These are phyloP conservation scores for Mycena floridula DNA, from an alignment of 768 basidiomycete species.

Conservation along the genomic window DNA sequence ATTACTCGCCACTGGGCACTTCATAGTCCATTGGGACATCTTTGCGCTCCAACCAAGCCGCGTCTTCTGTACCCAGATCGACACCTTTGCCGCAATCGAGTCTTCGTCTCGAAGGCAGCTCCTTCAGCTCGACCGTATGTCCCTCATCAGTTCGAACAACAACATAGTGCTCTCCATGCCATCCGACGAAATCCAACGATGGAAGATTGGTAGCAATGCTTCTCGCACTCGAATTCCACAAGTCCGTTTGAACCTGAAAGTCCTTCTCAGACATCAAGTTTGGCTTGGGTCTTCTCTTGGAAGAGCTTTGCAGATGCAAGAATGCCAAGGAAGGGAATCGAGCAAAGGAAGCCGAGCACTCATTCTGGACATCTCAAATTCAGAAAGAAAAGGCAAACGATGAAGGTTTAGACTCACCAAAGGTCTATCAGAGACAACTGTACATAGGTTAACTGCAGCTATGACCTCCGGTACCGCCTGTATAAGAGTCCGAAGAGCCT, in stretches of 20 bases:
- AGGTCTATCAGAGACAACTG: constrained; percentile 41
- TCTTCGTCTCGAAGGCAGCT: constrained; percentile 49
- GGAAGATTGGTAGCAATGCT: constrained; percentile 44
- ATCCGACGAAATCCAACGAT: constrained; percentile 61
- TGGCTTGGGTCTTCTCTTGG: constrained; percentile 45
- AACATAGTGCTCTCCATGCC: constrained; percentile 69
- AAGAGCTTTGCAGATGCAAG: constrained; percentile 49
- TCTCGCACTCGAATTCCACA: constrained; percentile 46
- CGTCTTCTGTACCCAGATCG: constrained; percentile 56
- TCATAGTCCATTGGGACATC: constrained; percentile 77
- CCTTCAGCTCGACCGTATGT: constrained; percentile 40
- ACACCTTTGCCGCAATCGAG: constrained; percentile 64
- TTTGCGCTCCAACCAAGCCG: constrained; percentile 62
- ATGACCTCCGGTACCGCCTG: constrained; percentile 38
- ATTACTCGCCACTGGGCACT: constrained; percentile 40
- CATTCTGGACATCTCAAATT: constrained; percentile 29
- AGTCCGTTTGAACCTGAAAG: constrained; percentile 47
- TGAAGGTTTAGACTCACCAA: constrained; percentile 31
- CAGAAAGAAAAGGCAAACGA: too few relatives aligned
- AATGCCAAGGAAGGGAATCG: constrained; percentile 47
- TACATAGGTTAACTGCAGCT: constrained; percentile 48
- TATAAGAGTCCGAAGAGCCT: constrained; percentile 31
- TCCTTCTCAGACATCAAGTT: constrained; percentile 56
- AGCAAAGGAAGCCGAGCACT: constrained; percentile 43
- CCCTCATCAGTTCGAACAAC: constrained; percentile 27